Conservation (phyloP, 495 filamentous ascomycete species). For the Aspergillus saccharolyticus region DNA sequence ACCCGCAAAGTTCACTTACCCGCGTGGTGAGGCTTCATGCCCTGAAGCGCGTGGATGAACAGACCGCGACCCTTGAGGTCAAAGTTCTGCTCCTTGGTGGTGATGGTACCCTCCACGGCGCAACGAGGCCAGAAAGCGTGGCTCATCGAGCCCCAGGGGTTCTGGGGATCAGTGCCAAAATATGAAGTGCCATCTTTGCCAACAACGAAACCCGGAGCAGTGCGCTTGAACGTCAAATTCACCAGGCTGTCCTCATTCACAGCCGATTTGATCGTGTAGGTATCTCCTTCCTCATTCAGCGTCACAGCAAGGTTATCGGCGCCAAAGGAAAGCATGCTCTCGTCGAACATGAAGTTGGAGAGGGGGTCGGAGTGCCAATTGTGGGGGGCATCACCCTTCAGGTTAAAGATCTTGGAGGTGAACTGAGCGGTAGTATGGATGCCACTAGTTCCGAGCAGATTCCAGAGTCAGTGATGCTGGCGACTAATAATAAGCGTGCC, state of each 20-base stretch:
- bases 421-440: slow-evolving; percentile 87
- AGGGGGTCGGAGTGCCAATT: slow-evolving; percentile 80
- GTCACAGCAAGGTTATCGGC: slow-evolving; percentile 77
- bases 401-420: slow-evolving; percentile 84
- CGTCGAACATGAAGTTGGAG: slow-evolving; percentile 72
- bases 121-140: slow-evolving; percentile 93
- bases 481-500: no score
- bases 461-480: slow-evolving; percentile 1
- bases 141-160: slow-evolving; percentile 89
- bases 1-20: slow-evolving; percentile 41
- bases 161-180: slow-evolving; percentile 75
- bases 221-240: slow-evolving; percentile 72
- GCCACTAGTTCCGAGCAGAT: slow-evolving; percentile 50
- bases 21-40: slow-evolving; percentile 98
- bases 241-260: slow-evolving; percentile 71
- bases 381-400: slow-evolving; percentile 57
- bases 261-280: slow-evolving; percentile 81
- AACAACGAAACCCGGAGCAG: slow-evolving; percentile 74
- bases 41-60: slow-evolving; percentile 80
- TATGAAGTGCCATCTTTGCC: slow-evolving; percentile 81
- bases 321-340: slow-evolving; percentile 74
- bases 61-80: slow-evolving; percentile 76
- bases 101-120: slow-evolving; percentile 71
- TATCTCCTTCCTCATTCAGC: slow-evolving; percentile 74
- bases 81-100: slow-evolving; percentile 76